Conservation (phyloP, 2,329 filamentous ascomycete species). For the Pochonia chlamydosporia region DNA sequence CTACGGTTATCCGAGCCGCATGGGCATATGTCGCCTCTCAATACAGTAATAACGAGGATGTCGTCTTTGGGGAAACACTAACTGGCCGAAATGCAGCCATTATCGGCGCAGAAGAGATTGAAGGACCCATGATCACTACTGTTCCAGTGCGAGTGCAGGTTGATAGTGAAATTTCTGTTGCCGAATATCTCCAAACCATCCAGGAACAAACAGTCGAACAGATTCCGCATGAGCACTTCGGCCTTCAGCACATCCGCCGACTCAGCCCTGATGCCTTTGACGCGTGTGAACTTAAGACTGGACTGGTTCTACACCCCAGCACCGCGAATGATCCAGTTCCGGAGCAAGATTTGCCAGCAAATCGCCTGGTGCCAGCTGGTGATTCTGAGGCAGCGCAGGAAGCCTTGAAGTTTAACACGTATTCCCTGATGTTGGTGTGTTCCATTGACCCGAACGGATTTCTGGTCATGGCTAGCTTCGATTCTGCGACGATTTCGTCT, state of each 20-base stretch:
- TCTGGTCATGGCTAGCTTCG: slow-evolving; percentile 57
- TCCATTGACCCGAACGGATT: slow-evolving; percentile 51
- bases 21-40: slow-evolving; percentile 51
- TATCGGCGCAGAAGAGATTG: slow-evolving; percentile 44
- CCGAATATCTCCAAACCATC: slow-evolving; percentile 48
- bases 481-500: slow-evolving; percentile 51
- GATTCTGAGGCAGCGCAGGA: slow-evolving; percentile 53
- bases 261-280: slow-evolving; percentile 48
- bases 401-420: slow-evolving; percentile 53
- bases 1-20: slow-evolving; percentile 52
- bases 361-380: slow-evolving; percentile 47
- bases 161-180: slow-evolving; percentile 24
- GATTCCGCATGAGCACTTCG: slow-evolving; percentile 60
- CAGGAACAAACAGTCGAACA: slow-evolving; percentile 50
- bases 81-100: slow-evolving; percentile 49
- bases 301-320: slow-evolving; percentile 48
- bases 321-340: slow-evolving; percentile 17
- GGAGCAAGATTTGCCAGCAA: slow-evolving; percentile 35
- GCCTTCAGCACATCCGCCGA: slow-evolving; percentile 53
- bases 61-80: slow-evolving; percentile 55
- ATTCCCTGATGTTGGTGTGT: slow-evolving; percentile 61
- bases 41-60: slow-evolving; percentile 46
- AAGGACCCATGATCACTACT: slow-evolving; percentile 57
- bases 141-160: slow-evolving; percentile 46
- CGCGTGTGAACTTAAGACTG: slow-evolving; percentile 50